Conservation (phyloP, 352 stramenopile genomes). For the Thraustochytrium striatum region DNA sequence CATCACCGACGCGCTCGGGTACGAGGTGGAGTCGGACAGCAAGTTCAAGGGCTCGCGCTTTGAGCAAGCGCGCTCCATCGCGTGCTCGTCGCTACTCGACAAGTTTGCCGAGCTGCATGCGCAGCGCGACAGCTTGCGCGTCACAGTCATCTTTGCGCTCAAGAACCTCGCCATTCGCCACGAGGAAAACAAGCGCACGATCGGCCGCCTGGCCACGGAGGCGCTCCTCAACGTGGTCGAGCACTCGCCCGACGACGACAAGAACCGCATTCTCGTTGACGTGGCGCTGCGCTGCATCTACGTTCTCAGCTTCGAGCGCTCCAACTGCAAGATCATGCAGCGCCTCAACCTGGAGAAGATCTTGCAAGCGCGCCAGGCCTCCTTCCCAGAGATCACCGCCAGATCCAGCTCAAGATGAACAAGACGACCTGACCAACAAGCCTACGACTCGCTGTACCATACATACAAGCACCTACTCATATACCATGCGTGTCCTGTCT, state of each 20-base stretch:
- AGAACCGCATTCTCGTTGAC: conserved; percentile 20
- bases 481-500: too few species aligned
- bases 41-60: neutral
- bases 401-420: conserved; percentile 28
- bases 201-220: neutral
- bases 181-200: neutral
- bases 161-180: conserved; percentile 32
- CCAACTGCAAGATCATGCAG: conserved; percentile 10
- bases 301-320: neutral
- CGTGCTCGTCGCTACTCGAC: neutral
- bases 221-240: neutral
- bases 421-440: too few species aligned
- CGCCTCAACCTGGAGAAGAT: conserved; percentile 1
- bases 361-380: neutral
- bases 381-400: neutral
- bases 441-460: neutral
- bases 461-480: neutral
- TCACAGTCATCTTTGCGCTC: conserved; percentile 34
- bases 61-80: neutral
- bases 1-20: conserved; percentile 16
- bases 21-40: neutral
- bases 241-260: neutral
- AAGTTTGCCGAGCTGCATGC: neutral
- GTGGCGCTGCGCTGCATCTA: conserved; percentile 33
- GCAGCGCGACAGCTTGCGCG: neutral